A percentile compares a stretch with the other conserved stretches of the same genome.
These are phyloP conservation scores for Mycena citricolor DNA, from an alignment of 1,284 basidiomycete species.

Conservation along the genomic window DNA sequence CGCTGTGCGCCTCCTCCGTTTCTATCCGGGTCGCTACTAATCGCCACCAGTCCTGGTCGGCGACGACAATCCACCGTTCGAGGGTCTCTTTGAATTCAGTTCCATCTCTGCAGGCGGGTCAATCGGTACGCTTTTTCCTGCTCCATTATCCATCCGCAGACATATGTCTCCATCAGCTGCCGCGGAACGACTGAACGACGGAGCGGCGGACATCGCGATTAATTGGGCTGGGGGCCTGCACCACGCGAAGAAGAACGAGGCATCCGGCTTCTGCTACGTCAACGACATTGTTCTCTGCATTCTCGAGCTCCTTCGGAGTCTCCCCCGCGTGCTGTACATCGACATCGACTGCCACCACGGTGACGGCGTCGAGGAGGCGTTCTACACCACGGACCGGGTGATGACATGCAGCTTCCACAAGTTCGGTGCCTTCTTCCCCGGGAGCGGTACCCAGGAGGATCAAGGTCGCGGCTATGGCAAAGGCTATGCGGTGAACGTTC, in stretches of 20 bases:
- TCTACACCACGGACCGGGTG: slow-evolving; percentile 96
- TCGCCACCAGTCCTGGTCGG: slow-evolving; percentile 71
- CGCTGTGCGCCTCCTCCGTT: slow-evolving; percentile 57
- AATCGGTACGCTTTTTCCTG: slow-evolving; percentile 52
- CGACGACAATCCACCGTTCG: slow-evolving; percentile 96
- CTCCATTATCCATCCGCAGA: neutral
- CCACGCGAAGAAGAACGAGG: slow-evolving; percentile 97
- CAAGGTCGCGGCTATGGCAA: slow-evolving; percentile 84
- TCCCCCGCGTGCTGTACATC: slow-evolving; percentile 91
- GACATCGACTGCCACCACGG: slow-evolving; percentile 99
- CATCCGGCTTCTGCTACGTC: slow-evolving; percentile 96
- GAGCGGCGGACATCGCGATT: slow-evolving; percentile 88
- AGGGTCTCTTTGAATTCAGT: slow-evolving; percentile 97
- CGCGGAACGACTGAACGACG: slow-evolving; percentile 79
- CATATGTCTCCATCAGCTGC: slow-evolving; percentile 52
- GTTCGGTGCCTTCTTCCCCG: slow-evolving; percentile 97
- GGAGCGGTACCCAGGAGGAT: slow-evolving; percentile 88
- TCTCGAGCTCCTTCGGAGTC: slow-evolving; percentile 80
- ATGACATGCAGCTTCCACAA: slow-evolving; percentile 97
- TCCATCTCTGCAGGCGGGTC: slow-evolving; percentile 96
- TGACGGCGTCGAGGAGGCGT: slow-evolving; percentile 98
- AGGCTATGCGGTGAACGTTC: slow-evolving; percentile 92
- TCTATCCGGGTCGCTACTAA: neutral
- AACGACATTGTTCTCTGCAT: slow-evolving; percentile 95
- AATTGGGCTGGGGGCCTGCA: slow-evolving; percentile 99